phyloP scores from a whole-genome alignment of 2,329 filamentous ascomycete genomes.

The Verticillium dahliae region DNA sequence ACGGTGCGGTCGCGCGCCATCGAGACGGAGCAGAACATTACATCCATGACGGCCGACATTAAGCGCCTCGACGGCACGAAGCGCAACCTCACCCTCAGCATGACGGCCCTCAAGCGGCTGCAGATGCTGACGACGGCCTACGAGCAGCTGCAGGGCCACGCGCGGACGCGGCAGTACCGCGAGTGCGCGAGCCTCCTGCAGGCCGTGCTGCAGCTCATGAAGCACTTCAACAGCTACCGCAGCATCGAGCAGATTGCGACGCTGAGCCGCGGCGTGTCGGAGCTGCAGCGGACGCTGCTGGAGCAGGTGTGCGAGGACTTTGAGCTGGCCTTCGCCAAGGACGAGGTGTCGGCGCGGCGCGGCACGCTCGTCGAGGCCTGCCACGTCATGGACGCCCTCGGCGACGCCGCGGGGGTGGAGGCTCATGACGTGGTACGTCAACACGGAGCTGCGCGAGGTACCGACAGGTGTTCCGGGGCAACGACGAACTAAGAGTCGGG shows the following conservation, averaged over 20 bases:
- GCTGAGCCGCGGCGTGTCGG: constrained; percentile 84
- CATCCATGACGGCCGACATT: constrained; percentile 97
- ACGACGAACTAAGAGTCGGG: too few species aligned
- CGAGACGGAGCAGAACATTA: constrained; percentile 91
- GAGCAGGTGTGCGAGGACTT: constrained; percentile 99
- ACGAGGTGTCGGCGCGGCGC: constrained; percentile 66
- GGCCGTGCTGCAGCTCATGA: constrained; percentile 95
- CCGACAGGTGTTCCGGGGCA: constrained; percentile 88
- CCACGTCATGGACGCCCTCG: constrained; percentile 88
- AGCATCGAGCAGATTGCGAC: constrained; percentile 97
- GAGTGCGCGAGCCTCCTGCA: constrained; percentile 92
- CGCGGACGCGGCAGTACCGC: constrained; percentile 81
- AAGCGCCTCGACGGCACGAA: constrained; percentile 96
- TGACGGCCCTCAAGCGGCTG: constrained; percentile 93
- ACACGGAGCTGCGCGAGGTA: constrained; percentile 93
- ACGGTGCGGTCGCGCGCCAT: constrained; percentile 82
- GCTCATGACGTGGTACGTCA: constrained; percentile 94
- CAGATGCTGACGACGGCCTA: constrained; percentile 99
- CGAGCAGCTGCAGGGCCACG: constrained; percentile 80
- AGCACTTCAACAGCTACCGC: constrained; percentile 94
- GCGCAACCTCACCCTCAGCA: constrained; percentile 89
- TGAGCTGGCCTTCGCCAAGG: constrained; percentile 87
- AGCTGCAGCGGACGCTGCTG: constrained; percentile 83
- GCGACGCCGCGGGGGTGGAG: constrained; percentile 77
- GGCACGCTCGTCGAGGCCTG: constrained; percentile 79